phyloP scores from a whole-genome alignment of 2,329 filamentous ascomycete species.

The Bipolaris zeicola region DNA sequence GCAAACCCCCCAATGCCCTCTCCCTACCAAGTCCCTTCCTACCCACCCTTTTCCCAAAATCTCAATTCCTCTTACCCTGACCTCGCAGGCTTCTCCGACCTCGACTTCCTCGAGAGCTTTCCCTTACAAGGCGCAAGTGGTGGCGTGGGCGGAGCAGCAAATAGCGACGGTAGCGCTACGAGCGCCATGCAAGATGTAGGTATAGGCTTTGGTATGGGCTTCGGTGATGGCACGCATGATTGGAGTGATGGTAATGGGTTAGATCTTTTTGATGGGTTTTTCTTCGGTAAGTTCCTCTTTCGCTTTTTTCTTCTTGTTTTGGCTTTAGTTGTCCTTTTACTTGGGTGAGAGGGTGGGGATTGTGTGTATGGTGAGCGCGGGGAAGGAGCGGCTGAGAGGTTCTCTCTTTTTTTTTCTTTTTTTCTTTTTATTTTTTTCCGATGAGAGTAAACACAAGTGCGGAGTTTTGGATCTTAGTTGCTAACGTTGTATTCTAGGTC shows the following conservation, averaged over 20 bases:
- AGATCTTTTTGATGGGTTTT: slow-evolving; percentile 69
- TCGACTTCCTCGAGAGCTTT: slow-evolving; percentile 62
- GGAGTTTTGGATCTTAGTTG: no score
- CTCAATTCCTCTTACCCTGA: slow-evolving; percentile 39
- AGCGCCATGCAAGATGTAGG: slow-evolving; percentile 62
- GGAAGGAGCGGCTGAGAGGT: no score
- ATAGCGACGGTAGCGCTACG: no score
- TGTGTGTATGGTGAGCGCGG: no score
- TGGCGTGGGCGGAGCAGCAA: neutral
- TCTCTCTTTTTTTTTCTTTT: no score
- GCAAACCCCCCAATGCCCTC: slow-evolving; percentile 19
- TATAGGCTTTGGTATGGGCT: slow-evolving; percentile 60
- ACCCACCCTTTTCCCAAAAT: slow-evolving; percentile 38
- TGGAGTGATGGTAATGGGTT: slow-evolving; percentile 53
- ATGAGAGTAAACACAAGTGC: no score
- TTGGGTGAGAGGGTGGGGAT: no score
- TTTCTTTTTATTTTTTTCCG: no score
- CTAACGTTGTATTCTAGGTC: no score
- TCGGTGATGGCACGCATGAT: slow-evolving; percentile 61
- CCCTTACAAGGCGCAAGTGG: slow-evolving; percentile 36
- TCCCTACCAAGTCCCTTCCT: slow-evolving; percentile 39
- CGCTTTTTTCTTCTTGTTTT: no score
- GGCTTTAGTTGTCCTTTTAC: no score
- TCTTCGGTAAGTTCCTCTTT: slow-evolving; percentile 24
- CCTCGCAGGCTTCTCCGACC: slow-evolving; percentile 50